phyloP scores from a whole-genome alignment of 2,329 filamentous ascomycete species.

The Microcyclospora pomicola region DNA sequence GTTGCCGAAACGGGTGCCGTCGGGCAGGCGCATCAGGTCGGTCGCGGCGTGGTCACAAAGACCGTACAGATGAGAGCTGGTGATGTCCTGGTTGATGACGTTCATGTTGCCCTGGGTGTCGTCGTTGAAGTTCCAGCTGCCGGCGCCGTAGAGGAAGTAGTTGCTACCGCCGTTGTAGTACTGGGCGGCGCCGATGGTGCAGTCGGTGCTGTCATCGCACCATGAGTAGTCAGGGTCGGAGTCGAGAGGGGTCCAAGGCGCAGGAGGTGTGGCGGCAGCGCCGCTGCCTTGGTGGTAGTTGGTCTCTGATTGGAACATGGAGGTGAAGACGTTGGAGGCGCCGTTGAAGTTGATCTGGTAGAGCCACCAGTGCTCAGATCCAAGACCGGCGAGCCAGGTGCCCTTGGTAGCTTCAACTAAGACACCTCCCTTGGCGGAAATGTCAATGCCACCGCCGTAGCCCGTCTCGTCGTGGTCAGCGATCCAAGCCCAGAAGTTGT shows the following conservation, averaged over 20 bases:
- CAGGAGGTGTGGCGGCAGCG: constrained; percentile 18
- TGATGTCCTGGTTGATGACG: constrained; percentile 3
- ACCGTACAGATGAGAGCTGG: constrained; percentile 4
- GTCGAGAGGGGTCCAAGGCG: constrained; percentile 20
- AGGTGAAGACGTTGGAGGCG: constrained; percentile 36
- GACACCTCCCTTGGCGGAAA: constrained; percentile 23
- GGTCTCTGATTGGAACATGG: constrained; percentile 38
- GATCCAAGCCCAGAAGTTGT: constrained; percentile 38
- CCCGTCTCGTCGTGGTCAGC: constrained; percentile 38
- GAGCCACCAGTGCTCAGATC: constrained; percentile 37
- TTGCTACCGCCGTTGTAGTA: constrained; percentile 12
- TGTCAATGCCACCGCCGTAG: constrained; percentile 15
- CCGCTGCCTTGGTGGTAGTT: constrained; percentile 26
- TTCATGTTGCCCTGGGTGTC: constrained; percentile 4
- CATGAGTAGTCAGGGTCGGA: constrained; percentile 15
- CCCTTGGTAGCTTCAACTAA: constrained; percentile 29
- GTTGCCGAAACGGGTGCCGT: constrained; percentile 4
- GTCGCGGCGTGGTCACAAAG: constrained; percentile 4
- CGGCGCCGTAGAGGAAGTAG: constrained; percentile 23
- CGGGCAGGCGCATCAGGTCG: constrained; percentile 4
- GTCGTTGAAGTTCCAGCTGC: constrained; percentile 25
- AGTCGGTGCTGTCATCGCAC: constrained; percentile 10
- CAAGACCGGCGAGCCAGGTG: constrained; percentile 39
- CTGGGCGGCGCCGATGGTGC: constrained; percentile 17
- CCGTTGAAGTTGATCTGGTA: constrained; percentile 36